Base-by-base conservation (phyloP, 1,139 yeast species). In the Scheffersomyces quercinus region DNA sequence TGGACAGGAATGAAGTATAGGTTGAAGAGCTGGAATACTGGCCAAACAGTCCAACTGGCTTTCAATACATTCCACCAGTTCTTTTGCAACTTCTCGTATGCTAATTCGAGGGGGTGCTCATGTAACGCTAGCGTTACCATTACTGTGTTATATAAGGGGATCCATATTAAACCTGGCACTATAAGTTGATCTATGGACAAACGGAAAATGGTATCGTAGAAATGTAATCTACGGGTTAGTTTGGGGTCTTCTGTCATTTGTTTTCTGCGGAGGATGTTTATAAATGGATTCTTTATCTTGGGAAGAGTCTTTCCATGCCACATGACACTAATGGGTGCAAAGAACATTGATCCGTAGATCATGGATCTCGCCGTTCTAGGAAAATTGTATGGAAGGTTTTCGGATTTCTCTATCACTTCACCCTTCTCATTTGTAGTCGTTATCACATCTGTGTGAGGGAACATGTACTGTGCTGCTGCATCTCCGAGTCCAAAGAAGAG, bases 401-500 rank as follows among this genome's bases (percentile, higher is more conserved):
- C 24, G 15, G 20, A 14, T 10, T 51, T 52, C 12, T 52, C 46
- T 16, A 44, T 42, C 9, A 51, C 52, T 28, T 43, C 29, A 28
- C 46, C 50, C 26, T 51, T 54, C 32, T 51, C 49, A 16, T 43
- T 48, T 31, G 20, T 11, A 5, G 20, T 20, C 16, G 35, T 31
- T 9, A 10, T 14, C 6, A 14, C 20, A 31, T 47, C 45, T 41
- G 49, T 52, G 39, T 65, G 70, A 3, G 82, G 78, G 57, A 82
- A 82, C 9, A 76, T 54, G 1, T 64, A 42, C 59, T 89, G 97
- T 0, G 96, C 96, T 28, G 85, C 55, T 1, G 70, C 63, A 58
- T 89, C 97, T 3, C 97, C 97, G 2, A 79, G 48, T 0, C 88
- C 93, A 60, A 88, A 88, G 29, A 88, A 68, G 26, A 81, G 48